phyloP scores from a whole-genome alignment of 2,329 filamentous ascomycete genomes.

The Alternaria longipes region DNA sequence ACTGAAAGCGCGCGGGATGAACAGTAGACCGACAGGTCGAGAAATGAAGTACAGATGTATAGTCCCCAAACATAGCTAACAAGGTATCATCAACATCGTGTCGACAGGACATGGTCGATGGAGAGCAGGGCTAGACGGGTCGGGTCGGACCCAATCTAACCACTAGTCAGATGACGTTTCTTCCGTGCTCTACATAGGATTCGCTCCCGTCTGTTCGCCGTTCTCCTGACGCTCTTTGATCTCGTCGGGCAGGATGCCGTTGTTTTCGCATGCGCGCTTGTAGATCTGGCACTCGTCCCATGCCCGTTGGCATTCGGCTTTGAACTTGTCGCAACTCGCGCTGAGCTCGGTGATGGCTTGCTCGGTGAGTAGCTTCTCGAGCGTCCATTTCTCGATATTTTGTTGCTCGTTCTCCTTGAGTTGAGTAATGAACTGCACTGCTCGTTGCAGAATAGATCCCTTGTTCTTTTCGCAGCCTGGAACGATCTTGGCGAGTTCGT shows the following conservation, averaged over 20 bases:
- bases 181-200: slow-evolving; percentile 25
- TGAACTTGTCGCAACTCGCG: slow-evolving; percentile 85
- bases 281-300: slow-evolving; percentile 82
- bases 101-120: slow-evolving; percentile 5
- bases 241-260: slow-evolving; percentile 52
- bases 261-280: slow-evolving; percentile 64
- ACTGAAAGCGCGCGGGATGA: slow-evolving; percentile 10
- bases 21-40: neutral
- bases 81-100: slow-evolving; percentile 15
- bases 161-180: neutral
- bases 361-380: slow-evolving; percentile 89
- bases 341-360: slow-evolving; percentile 90
- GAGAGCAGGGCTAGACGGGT: neutral
- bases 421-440: slow-evolving; percentile 92
- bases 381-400: slow-evolving; percentile 93
- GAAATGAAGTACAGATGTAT: slow-evolving; percentile 16
- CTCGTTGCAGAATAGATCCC: slow-evolving; percentile 91
- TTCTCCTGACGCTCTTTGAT: slow-evolving; percentile 53
- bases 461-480: slow-evolving; percentile 99
- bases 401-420: slow-evolving; percentile 93
- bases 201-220: slow-evolving; percentile 48
- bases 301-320: slow-evolving; percentile 78
- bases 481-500: slow-evolving; percentile 96
- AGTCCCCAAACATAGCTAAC: slow-evolving; percentile 13
- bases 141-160: neutral